A percentile compares a stretch with the other conserved stretches of the same genome.
Conservation (phyloP, 768 basidiomycete species). For the Botryobasidium botryosum region DNA sequence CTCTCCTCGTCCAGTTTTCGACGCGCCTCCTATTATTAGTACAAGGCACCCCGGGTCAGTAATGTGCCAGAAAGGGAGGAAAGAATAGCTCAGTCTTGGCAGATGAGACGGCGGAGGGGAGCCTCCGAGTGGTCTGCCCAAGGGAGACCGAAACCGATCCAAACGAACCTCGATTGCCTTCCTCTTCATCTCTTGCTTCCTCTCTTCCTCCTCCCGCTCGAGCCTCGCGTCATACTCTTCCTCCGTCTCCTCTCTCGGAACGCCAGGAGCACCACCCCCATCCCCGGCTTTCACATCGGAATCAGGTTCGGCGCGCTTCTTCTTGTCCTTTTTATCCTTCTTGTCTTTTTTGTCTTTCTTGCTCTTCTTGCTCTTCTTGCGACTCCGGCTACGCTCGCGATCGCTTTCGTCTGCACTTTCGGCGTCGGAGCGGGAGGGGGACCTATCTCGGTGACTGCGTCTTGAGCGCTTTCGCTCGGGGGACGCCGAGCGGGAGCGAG, state of each 20-base stretch:
- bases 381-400: conserved; percentile 4
- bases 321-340: conserved; percentile 12
- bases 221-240: conserved; percentile 56
- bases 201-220: conserved; percentile 48
- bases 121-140: too few species aligned
- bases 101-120: too few species aligned
- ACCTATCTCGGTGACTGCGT: conserved; percentile 4
- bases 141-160: conserved; percentile 6
- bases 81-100: too few species aligned
- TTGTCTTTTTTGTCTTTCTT: conserved; percentile 11
- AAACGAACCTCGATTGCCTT: conserved; percentile 29
- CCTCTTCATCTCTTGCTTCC: conserved; percentile 23
- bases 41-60: too few species aligned
- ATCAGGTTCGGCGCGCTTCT: conserved; percentile 5
- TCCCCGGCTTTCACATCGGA: conserved; percentile 3
- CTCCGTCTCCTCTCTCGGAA: conserved; percentile 34
- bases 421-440: background rate
- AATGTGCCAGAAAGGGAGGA: too few species aligned
- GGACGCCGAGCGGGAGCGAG: conserved; percentile 13
- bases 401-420: conserved; percentile 10
- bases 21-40: too few species aligned
- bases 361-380: conserved; percentile 6
- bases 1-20: conserved; percentile 27
- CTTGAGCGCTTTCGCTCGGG: conserved; percentile 5
- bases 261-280: conserved; percentile 6